phyloP scores from a whole-genome alignment of 495 filamentous ascomycete species.

The Cryomyces antarcticus region DNA sequence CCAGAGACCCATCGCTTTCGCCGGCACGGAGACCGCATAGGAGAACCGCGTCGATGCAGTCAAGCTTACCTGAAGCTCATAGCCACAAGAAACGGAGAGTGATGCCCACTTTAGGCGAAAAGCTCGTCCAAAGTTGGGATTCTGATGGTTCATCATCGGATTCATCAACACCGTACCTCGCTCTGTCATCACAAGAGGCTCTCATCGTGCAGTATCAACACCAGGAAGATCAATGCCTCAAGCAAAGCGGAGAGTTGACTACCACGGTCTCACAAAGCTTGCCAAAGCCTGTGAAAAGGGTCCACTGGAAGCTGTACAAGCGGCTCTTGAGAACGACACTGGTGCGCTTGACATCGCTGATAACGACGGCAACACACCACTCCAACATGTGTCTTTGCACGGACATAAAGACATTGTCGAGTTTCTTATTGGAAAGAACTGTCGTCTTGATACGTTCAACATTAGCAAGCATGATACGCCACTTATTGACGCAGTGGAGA shows the following conservation, averaged over 20 bases:
- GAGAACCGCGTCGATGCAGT: slow-evolving; percentile 8
- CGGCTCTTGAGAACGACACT: slow-evolving; percentile 50
- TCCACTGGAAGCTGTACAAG: slow-evolving; percentile 48
- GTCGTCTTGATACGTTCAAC: slow-evolving; percentile 56
- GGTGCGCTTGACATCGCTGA: slow-evolving; percentile 78
- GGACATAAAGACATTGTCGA: slow-evolving; percentile 67
- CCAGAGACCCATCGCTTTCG: slow-evolving; percentile 6
- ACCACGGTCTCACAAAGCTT: slow-evolving; percentile 64
- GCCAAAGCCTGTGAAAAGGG: slow-evolving; percentile 67
- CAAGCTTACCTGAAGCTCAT: slow-evolving; percentile 1
- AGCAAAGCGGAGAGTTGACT: slow-evolving; percentile 62
- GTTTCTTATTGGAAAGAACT: slow-evolving; percentile 59
- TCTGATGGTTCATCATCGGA: slow-evolving; percentile 9
- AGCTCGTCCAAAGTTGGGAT: not conserved
- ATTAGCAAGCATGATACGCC: slow-evolving; percentile 80
- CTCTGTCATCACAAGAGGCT: slow-evolving; percentile 3
- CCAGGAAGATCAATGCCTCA: slow-evolving; percentile 12
- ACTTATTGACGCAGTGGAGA: slow-evolving; percentile 87
- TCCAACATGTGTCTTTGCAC: slow-evolving; percentile 76
- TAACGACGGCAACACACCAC: slow-evolving; percentile 80
- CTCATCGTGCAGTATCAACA: slow-evolving; percentile 7
- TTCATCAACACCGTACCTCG: slow-evolving; percentile 4
- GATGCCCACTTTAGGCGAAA: not conserved
- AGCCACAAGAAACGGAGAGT: slow-evolving; percentile 4
- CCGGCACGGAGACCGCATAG: slow-evolving; percentile 5